Evolutionary conservation across 768 basidiomycete species (phyloP).

Genomic region (Trametes punicea): DNA sequence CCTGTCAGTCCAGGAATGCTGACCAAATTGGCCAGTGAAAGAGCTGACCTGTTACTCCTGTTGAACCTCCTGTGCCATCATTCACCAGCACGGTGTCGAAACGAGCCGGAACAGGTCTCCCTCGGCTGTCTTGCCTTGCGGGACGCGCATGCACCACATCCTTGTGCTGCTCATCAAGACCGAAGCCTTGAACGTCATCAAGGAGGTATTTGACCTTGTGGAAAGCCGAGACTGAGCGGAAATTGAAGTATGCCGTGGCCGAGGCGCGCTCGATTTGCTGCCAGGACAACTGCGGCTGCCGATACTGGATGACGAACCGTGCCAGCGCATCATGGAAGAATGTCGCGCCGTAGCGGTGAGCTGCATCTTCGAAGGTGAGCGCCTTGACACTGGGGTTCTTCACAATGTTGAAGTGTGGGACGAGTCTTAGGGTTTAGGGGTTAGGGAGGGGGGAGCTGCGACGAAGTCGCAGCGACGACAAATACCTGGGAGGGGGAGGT

Average conservation of each 20-base stretch:
- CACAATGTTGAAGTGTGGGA: neutral
- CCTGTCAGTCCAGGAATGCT: neutral
- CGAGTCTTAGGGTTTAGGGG: no score
- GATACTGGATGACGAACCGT: neutral
- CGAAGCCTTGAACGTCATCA: constrained; percentile 10
- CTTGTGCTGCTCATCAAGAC: constrained; percentile 31
- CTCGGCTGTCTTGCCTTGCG: constrained; percentile 18
- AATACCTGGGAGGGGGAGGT: no score
- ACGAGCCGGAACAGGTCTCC: constrained; percentile 16
- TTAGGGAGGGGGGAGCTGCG: no score
- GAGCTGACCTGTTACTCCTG: constrained; percentile 16
- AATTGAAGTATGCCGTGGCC: constrained; percentile 18
- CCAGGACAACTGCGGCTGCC: neutral
- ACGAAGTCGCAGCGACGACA: no score
- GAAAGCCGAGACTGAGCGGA: constrained; percentile 29
- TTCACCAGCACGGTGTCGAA: constrained; percentile 37
- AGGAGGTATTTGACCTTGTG: constrained; percentile 31
- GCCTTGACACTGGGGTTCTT: neutral
- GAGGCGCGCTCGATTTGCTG: constrained; percentile 1
- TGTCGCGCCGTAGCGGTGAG: neutral
- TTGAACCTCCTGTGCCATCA: neutral
- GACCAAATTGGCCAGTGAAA: neutral
- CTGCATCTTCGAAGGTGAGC: neutral
- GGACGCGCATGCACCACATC: constrained; percentile 24
- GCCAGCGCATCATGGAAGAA: neutral